Percentiles rank a stretch among this genome's conserved stretches.
Evolutionary conservation across 768 basidiomycete species (phyloP).

Genomic region (Chalciporus pseudorubinellus): DNA sequence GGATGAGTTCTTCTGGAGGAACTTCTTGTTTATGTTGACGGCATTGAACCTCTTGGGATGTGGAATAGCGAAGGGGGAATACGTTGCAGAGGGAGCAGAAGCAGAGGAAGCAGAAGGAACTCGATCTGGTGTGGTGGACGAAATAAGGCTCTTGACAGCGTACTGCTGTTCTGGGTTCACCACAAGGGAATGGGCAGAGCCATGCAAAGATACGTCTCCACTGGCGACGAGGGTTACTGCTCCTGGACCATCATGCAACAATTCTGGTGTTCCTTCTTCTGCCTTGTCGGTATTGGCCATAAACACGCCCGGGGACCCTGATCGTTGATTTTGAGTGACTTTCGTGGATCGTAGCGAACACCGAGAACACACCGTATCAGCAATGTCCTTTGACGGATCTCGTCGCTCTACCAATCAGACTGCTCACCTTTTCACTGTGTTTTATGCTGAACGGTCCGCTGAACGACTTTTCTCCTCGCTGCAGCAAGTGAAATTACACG

Average conservation of each 20-base stretch:
- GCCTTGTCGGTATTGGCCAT: conserved; percentile 68
- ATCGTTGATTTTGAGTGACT: conserved; percentile 13
- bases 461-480: conserved; percentile 9
- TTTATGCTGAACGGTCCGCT: conserved; percentile 1
- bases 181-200: conserved; percentile 19
- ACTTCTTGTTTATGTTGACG: conserved; percentile 95
- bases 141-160: conserved; percentile 7
- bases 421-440: conserved; percentile 9
- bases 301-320: conserved; percentile 73
- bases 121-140: conserved; percentile 19
- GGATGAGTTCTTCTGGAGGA: conserved; percentile 83
- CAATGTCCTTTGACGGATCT: background rate
- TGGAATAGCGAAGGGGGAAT: conserved; percentile 34
- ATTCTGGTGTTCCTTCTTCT: conserved; percentile 44
- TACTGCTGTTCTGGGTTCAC: conserved; percentile 9
- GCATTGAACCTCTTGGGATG: conserved; percentile 85
- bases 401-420: background rate
- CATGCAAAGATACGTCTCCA: conserved; percentile 2
- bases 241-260: conserved; percentile 27
- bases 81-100: conserved; percentile 4
- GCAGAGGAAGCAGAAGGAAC: conserved; percentile 7
- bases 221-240: conserved; percentile 6
- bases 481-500: conserved; percentile 15
- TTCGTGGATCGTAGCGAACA: conserved; percentile 4
- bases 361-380: conserved; percentile 14